Base-by-base conservation (phyloP, 352 stramenopile species). In the Globisporangium cystogenes region DNA sequence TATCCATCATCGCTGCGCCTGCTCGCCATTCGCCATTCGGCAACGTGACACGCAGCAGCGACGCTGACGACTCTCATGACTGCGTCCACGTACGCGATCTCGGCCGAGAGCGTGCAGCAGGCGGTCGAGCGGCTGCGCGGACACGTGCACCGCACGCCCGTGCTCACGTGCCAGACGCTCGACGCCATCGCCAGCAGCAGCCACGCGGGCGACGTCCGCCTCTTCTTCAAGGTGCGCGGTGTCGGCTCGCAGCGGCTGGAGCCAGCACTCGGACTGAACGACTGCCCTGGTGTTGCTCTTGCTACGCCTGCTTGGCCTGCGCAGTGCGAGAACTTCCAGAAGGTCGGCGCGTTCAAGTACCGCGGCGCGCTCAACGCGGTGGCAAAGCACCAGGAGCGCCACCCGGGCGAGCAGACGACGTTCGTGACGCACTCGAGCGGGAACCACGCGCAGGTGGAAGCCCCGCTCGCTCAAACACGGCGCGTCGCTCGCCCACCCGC, bases 351-450 rank as follows among this genome's bases (percentile, higher is more conserved):
- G 37, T 95, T 93, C 70, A 93, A 95, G 68, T 90, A 91, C 57
- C 81, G 82, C 14, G 82, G 82, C 6, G 85, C 85, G 37, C 66
- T 81, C 27, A 93, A 90, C 48, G 82, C 79, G 16, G 65, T 86
- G 40, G 74, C 75, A 57, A 76, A 71, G 45, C 59, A 65, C 35
- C 53, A 80, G 24, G 76, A 86, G 43, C 47, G 55, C 44, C 56
- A 55, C 20, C 18, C 23, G 0, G 21, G 15, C 6, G 18, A 23
- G 20, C 18, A 24, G 31, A 43, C 47, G 31, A 84, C 67, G 27
- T 86, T 97, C 31, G 69, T 96, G 26, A 96, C 87, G 21, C 85
- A 97, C 66, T 96, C 83, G 50, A 95, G 80, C 29, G 93, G 90
- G 1, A 97, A 98, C 62, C 89, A 98, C 64, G 90, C 86, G 33